A percentile compares a stretch with the other conserved stretches of the same genome.
Conservation (phyloP, 1,284 basidiomycete species). For the Gomphus bonarii region DNA sequence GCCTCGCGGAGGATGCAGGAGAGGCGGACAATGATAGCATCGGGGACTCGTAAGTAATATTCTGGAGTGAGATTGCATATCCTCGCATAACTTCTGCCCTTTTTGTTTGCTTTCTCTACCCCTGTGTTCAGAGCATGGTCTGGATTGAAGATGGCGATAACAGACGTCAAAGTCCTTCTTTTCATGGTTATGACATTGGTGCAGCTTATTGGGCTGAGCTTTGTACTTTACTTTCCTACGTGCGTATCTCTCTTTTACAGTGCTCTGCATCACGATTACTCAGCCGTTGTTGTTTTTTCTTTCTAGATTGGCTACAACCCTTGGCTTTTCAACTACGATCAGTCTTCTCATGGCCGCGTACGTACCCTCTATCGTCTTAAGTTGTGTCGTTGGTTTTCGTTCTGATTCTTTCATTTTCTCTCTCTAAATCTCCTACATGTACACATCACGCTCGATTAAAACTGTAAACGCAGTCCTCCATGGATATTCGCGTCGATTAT, state of each 20-base stretch:
- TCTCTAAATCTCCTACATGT: neutral
- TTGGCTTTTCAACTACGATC: slow-evolving; percentile 51
- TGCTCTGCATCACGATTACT: neutral
- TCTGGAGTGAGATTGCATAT: neutral
- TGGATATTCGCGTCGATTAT: slow-evolving; percentile 51
- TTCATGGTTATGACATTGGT: slow-evolving; percentile 45
- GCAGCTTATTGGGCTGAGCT: slow-evolving; percentile 52
- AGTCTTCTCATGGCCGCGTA: slow-evolving; percentile 56
- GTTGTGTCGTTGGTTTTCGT: slow-evolving; percentile 13
- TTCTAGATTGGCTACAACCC: slow-evolving; percentile 47
- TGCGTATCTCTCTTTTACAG: slow-evolving; percentile 21
- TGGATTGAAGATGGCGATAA: slow-evolving; percentile 48
- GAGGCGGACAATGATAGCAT: slow-evolving; percentile 53
- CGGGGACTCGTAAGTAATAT: slow-evolving; percentile 37
- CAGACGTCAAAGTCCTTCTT: slow-evolving; percentile 50
- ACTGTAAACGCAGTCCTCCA: slow-evolving; percentile 41
- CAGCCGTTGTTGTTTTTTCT: neutral
- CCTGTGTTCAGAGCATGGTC: slow-evolving; percentile 29
- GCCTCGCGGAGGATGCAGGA: slow-evolving; percentile 65
- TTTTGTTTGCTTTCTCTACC: neutral
- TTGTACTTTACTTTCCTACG: slow-evolving; percentile 70
- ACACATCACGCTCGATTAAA: neutral
- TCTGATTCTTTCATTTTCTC: neutral
- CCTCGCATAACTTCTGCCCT: neutral
- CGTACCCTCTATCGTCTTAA: slow-evolving; percentile 21